Conservation (phyloP, 768 basidiomycete species). For the Termitomyces sp. region DNA sequence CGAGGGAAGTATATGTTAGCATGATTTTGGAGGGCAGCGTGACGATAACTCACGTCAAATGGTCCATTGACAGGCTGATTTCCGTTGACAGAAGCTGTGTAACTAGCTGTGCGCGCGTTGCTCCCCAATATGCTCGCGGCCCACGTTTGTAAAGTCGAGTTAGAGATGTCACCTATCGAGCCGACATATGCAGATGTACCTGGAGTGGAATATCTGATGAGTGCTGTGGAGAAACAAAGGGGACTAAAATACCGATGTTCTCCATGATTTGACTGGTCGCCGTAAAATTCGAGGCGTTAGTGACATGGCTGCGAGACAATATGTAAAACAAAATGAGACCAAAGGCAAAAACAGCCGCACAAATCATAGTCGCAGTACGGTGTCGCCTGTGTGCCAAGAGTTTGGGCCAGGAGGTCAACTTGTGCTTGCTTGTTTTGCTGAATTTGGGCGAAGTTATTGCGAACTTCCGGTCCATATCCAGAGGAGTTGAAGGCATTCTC, state of each 20-base stretch:
- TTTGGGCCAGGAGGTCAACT: constrained; percentile 14
- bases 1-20: not conserved
- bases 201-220: not conserved
- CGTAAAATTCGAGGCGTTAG: constrained; percentile 11
- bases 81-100: constrained; percentile 33
- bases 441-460: constrained; percentile 9
- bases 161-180: constrained; percentile 33
- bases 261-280: constrained; percentile 10
- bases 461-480: constrained; percentile 5
- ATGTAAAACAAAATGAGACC: not conserved
- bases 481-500: constrained; percentile 11
- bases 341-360: constrained; percentile 19
- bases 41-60: constrained; percentile 30
- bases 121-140: constrained; percentile 45
- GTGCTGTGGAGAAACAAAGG: too few species aligned
- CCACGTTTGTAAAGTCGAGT: constrained; percentile 31
- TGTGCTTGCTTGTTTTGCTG: constrained; percentile 13
- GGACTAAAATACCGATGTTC: constrained; percentile 6
- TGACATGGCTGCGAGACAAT: constrained; percentile 5
- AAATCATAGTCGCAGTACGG: constrained; percentile 49
- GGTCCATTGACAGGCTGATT: constrained; percentile 36
- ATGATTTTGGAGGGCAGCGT: not conserved
- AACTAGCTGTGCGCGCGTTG: constrained; percentile 45
- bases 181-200: constrained; percentile 45
- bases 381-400: constrained; percentile 36